phyloP scores from a whole-genome alignment of 192 early-diverging fungal species.

The Paraglomus brasilianum region DNA sequence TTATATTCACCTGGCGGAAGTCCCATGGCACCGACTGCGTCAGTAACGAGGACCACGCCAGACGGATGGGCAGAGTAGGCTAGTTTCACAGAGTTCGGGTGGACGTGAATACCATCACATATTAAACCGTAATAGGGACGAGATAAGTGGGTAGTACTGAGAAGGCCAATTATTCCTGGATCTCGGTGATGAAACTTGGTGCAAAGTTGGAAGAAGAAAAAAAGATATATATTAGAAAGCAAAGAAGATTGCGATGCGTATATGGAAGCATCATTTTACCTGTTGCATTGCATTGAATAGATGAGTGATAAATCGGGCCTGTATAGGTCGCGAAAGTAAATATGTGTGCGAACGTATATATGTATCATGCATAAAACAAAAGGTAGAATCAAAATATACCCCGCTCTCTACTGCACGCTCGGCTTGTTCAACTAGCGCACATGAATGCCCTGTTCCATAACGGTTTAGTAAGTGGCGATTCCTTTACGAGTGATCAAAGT shows the following conservation, averaged over 20 bases:
- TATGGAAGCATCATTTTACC: conserved; percentile 22
- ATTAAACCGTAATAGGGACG: conserved; percentile 84
- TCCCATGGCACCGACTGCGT: conserved; percentile 77
- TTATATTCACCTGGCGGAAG: conserved; percentile 69
- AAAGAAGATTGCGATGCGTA: conserved; percentile 7
- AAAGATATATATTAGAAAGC: not conserved
- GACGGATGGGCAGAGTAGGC: conserved; percentile 78
- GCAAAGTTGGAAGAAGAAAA: not conserved
- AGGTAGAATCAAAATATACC: conserved; percentile 33
- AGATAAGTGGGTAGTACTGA: conserved; percentile 55
- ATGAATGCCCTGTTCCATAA: conserved; percentile 56
- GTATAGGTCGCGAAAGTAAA: not conserved
- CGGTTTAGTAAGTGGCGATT: not conserved
- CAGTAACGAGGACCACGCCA: conserved; percentile 77
- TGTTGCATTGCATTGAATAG: conserved; percentile 85
- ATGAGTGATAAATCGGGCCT: conserved; percentile 68
- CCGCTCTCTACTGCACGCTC: conserved; percentile 60
- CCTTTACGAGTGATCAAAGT: not conserved
- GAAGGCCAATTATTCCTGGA: conserved; percentile 75
- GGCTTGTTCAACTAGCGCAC: conserved; percentile 61
- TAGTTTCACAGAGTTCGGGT: conserved; percentile 77
- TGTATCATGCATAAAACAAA: not conserved
- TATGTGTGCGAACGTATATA: not conserved
- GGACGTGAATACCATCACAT: conserved; percentile 80
- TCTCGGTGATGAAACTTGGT: conserved; percentile 81